A percentile compares a stretch with the other conserved stretches of the same genome.
phyloP scores from a whole-genome alignment of 345 rosid genomes.

The Aurinia saxatilis region DNA sequence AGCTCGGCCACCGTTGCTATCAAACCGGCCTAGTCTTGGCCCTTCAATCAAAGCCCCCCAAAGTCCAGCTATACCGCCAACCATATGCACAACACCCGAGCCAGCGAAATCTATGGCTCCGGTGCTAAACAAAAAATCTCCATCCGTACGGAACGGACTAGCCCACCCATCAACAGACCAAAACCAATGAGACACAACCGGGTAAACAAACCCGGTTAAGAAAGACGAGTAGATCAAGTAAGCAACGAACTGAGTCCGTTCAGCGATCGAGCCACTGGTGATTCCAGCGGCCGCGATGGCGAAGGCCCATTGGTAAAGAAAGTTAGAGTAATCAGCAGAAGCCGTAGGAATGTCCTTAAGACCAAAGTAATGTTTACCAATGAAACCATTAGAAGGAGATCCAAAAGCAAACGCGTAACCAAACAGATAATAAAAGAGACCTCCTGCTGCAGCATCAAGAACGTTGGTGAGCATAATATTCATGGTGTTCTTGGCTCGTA shows the following conservation, averaged over 20 bases:
- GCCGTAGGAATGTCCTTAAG: neutral
- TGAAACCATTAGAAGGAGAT: conserved; percentile 19
- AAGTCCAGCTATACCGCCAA: no score
- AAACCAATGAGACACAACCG: neutral
- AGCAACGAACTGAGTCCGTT: conserved; percentile 51
- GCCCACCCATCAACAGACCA: conserved; percentile 32
- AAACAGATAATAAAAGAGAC: neutral
- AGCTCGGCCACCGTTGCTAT: neutral
- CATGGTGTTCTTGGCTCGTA: neutral
- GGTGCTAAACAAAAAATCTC: conserved; percentile 12
- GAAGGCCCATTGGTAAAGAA: conserved; percentile 29
- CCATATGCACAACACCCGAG: no score
- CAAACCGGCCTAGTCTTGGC: neutral
- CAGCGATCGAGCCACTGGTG: conserved; percentile 45
- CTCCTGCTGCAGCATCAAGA: conserved; percentile 26
- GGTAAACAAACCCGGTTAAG: no score
- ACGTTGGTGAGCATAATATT: conserved; percentile 8
- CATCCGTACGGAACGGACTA: conserved; percentile 7
- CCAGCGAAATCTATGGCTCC: neutral
- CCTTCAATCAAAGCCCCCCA: neutral
- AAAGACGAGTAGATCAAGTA: no score
- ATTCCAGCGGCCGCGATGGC: conserved; percentile 32
- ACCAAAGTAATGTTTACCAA: conserved; percentile 10
- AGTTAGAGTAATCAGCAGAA: conserved; percentile 6
- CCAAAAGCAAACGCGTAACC: conserved; percentile 26